Evolutionary conservation across 352 stramenopile species (phyloP).

Genomic region (Globisporangium echinulatum): DNA sequence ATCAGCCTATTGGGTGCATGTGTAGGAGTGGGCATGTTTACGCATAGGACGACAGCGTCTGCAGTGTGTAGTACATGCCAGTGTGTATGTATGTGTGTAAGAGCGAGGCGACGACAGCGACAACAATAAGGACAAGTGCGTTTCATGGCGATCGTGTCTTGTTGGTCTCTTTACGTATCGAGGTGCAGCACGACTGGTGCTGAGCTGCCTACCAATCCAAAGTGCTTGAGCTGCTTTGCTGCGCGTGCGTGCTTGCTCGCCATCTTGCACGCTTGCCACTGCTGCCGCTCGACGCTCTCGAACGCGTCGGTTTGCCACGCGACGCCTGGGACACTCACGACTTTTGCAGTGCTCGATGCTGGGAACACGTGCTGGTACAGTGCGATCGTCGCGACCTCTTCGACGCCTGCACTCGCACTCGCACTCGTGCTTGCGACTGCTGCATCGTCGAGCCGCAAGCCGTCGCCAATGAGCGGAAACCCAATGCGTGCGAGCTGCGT

Average conservation of each 20-base stretch:
- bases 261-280: constrained; percentile 95
- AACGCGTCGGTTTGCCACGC: constrained; percentile 78
- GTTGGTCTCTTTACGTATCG: neutral
- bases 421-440: neutral
- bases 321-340: constrained; percentile 74
- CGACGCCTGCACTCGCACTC: constrained; percentile 58
- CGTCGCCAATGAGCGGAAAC: constrained; percentile 88
- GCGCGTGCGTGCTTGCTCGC: constrained; percentile 87
- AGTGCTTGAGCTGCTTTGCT: constrained; percentile 60
- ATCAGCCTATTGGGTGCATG: neutral
- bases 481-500: constrained; percentile 85
- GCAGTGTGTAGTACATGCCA: no score
- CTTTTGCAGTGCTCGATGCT: constrained; percentile 57
- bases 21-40: neutral
- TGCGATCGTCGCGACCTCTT: constrained; percentile 92
- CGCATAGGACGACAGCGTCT: no score
- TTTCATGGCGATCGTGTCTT: neutral
- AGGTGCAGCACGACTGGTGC: neutral
- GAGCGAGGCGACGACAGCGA: no score
- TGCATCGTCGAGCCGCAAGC: constrained; percentile 44
- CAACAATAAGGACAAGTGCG: no score
- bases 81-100: no score
- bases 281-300: constrained; percentile 53
- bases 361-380: constrained; percentile 86
- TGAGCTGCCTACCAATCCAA: constrained; percentile 23